Evolutionary conservation across 257 asterid genomes (phyloP).

Genomic region (Solanum pennellii): DNA sequence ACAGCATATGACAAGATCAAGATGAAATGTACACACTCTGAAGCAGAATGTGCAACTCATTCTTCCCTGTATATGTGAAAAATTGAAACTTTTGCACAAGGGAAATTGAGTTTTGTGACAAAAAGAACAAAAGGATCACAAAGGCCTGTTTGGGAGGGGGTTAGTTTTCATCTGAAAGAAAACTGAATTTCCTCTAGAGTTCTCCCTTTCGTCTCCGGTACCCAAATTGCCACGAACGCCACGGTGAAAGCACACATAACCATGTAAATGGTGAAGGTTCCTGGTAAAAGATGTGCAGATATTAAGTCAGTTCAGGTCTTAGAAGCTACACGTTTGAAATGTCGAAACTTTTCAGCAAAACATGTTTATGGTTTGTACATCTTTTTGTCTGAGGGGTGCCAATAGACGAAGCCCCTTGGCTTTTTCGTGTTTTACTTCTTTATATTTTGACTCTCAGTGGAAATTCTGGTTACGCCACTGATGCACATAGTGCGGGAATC

Average conservation of each 20-base stretch:
- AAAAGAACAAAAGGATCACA: not conserved
- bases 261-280: conserved; percentile 53
- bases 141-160: not conserved
- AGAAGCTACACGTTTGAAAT: not conserved
- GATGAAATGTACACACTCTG: not conserved
- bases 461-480: not conserved
- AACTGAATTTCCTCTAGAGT: conserved; percentile 68
- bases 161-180: conserved; percentile 38
- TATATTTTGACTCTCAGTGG: not conserved
- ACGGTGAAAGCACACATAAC: conserved; percentile 29
- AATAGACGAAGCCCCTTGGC: not conserved
- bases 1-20: not conserved
- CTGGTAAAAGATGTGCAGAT: conserved; percentile 16
- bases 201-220: conserved; percentile 87
- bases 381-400: not conserved
- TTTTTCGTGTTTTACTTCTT: not conserved
- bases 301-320: not conserved
- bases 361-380: not conserved
- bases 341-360: not conserved
- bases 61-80: not conserved
- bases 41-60: not conserved
- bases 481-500: not conserved
- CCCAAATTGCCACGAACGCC: conserved; percentile 45
- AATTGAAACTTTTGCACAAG: not conserved
- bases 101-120: not conserved